Evolutionary conservation across 805 yeast species (phyloP).

Genomic region (Yamadazyma philogaea): DNA sequence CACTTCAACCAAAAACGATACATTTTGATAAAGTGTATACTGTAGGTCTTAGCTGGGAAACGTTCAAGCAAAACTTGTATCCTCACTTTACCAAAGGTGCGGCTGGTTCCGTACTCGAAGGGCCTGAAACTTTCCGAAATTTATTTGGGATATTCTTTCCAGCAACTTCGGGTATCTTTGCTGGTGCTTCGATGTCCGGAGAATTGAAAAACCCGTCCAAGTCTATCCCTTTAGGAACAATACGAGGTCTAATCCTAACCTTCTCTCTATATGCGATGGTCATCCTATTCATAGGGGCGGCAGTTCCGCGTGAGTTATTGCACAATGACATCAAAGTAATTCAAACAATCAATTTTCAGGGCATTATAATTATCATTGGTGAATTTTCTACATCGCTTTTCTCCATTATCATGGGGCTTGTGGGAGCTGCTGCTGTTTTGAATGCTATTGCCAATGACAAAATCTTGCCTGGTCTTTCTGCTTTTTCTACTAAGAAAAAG

Average conservation of each 20-base stretch:
- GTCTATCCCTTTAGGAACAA: conserved; percentile 91
- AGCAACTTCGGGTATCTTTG: conserved; percentile 97
- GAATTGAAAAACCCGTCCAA: conserved; percentile 81
- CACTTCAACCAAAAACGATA: conserved; percentile 58
- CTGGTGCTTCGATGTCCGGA: conserved; percentile 99
- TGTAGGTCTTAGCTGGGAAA: conserved; percentile 71
- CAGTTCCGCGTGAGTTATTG: conserved; percentile 77
- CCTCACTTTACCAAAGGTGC: conserved; percentile 88
- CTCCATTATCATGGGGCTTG: conserved; percentile 91
- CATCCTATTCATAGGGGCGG: conserved; percentile 71
- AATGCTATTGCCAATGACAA: conserved; percentile 89
- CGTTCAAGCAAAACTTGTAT: conserved; percentile 60
- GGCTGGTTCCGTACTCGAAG: conserved; percentile 73
- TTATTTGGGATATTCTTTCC: conserved; percentile 96
- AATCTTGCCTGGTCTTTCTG: conserved; percentile 73
- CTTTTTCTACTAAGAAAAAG: conserved; percentile 43
- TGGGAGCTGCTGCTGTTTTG: conserved; percentile 89
- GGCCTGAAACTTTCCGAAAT: conserved; percentile 71
- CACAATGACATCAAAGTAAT: conserved; percentile 79
- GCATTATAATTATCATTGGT: conserved; percentile 73
- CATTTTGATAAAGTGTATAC: conserved; percentile 53
- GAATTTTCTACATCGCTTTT: conserved; percentile 88
- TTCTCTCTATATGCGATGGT: conserved; percentile 77
- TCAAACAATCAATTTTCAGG: conserved; percentile 73
- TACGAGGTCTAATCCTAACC: conserved; percentile 77